Percentiles rank a stretch among this genome's conserved stretches.
phyloP scores from a whole-genome alignment of 805 yeast genomes.

The Cyberlindnera euphorbiae region DNA sequence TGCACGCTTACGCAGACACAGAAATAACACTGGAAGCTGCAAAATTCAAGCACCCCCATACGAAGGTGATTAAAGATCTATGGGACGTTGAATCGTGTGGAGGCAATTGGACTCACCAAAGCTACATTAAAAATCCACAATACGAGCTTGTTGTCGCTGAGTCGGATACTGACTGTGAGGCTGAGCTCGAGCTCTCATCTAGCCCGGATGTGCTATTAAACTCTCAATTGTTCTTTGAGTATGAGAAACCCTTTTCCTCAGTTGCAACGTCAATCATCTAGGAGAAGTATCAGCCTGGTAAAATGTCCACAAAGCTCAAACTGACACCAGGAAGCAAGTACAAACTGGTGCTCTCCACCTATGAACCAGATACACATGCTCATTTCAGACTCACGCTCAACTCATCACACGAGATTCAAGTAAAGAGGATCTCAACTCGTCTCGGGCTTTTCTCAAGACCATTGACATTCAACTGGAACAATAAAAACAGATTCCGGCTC shows the following conservation, averaged over 20 bases:
- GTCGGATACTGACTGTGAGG: slow-evolving; percentile 1
- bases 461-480: slow-evolving; percentile 33
- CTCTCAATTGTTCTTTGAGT: slow-evolving; percentile 40
- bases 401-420: slow-evolving; percentile 12
- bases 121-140: slow-evolving; percentile 54
- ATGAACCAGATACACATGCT: slow-evolving; percentile 28
- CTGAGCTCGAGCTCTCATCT: slow-evolving; percentile 23
- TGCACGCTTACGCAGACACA: slow-evolving; percentile 15
- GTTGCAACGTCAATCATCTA: slow-evolving; percentile 28
- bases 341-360: slow-evolving; percentile 43
- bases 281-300: slow-evolving; percentile 32
- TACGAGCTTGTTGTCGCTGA: slow-evolving; percentile 32
- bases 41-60: slow-evolving; percentile 19
- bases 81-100: slow-evolving; percentile 48
- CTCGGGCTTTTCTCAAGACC: slow-evolving; percentile 33
- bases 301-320: slow-evolving; percentile 20
- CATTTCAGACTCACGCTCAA: slow-evolving; percentile 32
- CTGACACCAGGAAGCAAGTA: slow-evolving; percentile 35
- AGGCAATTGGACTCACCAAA: slow-evolving; percentile 47
- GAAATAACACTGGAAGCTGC: slow-evolving; percentile 30
- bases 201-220: slow-evolving; percentile 31
- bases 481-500: slow-evolving; percentile 35
- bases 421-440: slow-evolving; percentile 9
- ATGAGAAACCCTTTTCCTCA: slow-evolving; percentile 28
- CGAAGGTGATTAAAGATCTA: slow-evolving; percentile 28